Evolutionary conservation across 2,329 filamentous ascomycete species (phyloP), one percentile per base, ranked within the genome.

Genomic region (Pleomassaria siparia): DNA sequence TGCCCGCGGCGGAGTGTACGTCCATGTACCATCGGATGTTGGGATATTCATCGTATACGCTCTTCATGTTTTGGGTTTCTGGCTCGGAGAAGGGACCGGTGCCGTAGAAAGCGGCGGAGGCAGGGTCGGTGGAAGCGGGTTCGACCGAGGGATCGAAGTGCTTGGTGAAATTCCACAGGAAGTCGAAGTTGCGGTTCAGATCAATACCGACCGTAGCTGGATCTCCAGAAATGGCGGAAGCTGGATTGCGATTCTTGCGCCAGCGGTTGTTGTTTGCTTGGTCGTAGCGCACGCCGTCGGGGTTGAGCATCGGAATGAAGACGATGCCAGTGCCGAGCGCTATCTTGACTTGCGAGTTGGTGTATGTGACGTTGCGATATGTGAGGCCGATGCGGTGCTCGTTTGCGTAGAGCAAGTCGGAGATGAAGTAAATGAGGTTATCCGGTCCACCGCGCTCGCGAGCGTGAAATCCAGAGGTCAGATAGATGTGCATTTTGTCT

Each of bases 361-460:
- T 76, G 65, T 80, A 84, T 0, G 66, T 73, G 51, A 77, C 74
- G 48, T 71, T 72, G 29, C 79, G 80, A 55, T 80, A 84, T 1
- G 65, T 70, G 11, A 84, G 60, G 7, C 80, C 80, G 9, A 67
- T 72, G 16, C 74, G 71, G 39, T 74, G 67, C 59, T 76, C 71
- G 51, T 78, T 73, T 11, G 81, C 81, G 43, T 75, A 74, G 2
- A 84, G 72, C 7, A 84, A 71, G 58, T 84, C 81, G 1, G 77
- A 70, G 30, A 83, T 69, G 63, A 82, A 83, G 69, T 82, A 82
- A 35, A 84, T 67, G 9, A 84, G 68, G 49, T 78, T 74, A 58
- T 84, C 81, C 0, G 80, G 74, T 0, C 76, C 78, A n/a, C 80
- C 81, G 15, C 81, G 76, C 65, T 84, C 81, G 16, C 81, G 76